phyloP scores from a whole-genome alignment of 495 filamentous ascomycete genomes.

The Aspergillus wentii region DNA sequence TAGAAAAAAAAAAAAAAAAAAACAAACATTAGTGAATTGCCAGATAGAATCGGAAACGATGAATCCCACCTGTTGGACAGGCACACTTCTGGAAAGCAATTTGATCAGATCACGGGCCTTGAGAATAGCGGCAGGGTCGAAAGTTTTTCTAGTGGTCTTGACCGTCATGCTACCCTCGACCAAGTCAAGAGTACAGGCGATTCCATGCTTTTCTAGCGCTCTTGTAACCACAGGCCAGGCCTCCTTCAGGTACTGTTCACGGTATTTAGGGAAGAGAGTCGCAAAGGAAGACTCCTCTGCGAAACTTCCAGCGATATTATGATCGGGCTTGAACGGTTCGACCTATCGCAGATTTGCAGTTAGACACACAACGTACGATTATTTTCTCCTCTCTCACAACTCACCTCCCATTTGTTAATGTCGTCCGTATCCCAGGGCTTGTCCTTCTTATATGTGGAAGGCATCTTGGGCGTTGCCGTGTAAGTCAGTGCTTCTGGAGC shows the following conservation, averaged over 20 bases:
- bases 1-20: slow-evolving; percentile 15
- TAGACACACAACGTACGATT: slow-evolving; percentile 3
- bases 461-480: too few relatives aligned
- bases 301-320: slow-evolving; percentile 84
- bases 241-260: slow-evolving; percentile 87
- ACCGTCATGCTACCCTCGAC: slow-evolving; percentile 95
- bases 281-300: slow-evolving; percentile 88
- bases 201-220: slow-evolving; percentile 72
- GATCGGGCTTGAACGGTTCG: slow-evolving; percentile 76
- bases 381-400: slow-evolving; percentile 1
- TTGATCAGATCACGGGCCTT: slow-evolving; percentile 95
- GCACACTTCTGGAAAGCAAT: slow-evolving; percentile 84
- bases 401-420: slow-evolving; percentile 93
- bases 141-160: slow-evolving; percentile 92
- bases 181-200: slow-evolving; percentile 87
- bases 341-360: slow-evolving; percentile 39
- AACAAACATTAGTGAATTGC: slow-evolving; percentile 1
- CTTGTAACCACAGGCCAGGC: slow-evolving; percentile 84
- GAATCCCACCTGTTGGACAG: slow-evolving; percentile 64
- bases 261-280: slow-evolving; percentile 95
- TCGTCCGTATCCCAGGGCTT: slow-evolving; percentile 99
- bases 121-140: slow-evolving; percentile 87
- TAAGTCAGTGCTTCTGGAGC: slow-evolving; percentile 8
- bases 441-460: slow-evolving; percentile 87
- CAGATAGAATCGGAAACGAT: neutral